Evolutionary conservation across 768 basidiomycete species (phyloP).

Genomic region (Suillus ampliporus): DNA sequence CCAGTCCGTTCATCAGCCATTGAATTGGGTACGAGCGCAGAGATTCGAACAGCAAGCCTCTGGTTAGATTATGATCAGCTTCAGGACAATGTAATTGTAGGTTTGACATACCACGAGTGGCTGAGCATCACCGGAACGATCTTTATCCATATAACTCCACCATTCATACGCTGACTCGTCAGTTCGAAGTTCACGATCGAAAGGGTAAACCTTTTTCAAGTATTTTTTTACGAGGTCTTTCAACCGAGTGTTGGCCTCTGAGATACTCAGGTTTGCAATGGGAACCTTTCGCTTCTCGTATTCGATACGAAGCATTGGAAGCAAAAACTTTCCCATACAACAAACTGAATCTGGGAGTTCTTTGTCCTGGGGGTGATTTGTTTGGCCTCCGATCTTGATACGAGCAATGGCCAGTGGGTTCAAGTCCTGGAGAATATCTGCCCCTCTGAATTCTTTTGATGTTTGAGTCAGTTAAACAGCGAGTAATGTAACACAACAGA

Average conservation of each 20-base stretch:
- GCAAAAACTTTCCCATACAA: neutral
- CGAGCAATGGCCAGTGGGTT: neutral
- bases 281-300: neutral
- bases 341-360: neutral
- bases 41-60: slow-evolving; percentile 30
- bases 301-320: neutral
- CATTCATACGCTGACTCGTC: too few species aligned
- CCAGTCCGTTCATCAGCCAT: slow-evolving; percentile 36
- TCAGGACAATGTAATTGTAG: neutral
- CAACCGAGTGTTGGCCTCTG: neutral
- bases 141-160: too few species aligned
- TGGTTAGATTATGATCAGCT: slow-evolving; percentile 7
- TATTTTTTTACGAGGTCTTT: neutral
- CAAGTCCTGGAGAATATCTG: neutral
- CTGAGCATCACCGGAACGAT: too few species aligned
- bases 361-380: neutral
- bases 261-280: neutral
- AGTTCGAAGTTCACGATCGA: too few species aligned
- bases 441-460: slow-evolving; percentile 1
- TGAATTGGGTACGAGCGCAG: slow-evolving; percentile 30
- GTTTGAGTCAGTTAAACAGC: neutral
- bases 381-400: neutral
- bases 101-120: too few species aligned
- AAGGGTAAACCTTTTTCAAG: too few species aligned
- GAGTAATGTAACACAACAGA: too few species aligned